Evolutionary conservation across 2,329 filamentous ascomycete species (phyloP), one percentile per base, ranked within the genome.

Genomic region (Ophiostoma sp.): DNA sequence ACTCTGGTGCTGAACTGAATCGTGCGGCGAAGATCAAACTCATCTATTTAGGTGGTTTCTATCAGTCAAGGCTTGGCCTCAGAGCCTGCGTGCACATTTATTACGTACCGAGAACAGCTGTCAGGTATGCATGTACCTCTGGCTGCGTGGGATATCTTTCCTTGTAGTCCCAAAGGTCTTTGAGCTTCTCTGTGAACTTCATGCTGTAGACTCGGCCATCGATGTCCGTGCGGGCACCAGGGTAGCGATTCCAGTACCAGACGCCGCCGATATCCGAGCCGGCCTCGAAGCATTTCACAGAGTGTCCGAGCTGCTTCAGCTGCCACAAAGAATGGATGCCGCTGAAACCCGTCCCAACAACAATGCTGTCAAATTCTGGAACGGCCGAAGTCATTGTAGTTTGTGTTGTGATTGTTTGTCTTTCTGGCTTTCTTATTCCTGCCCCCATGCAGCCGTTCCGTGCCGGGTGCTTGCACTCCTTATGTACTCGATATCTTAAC

Each of bases 201-300:
- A 81, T 79, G 8, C 78, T 75, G 52, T 85, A 81, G 5, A 78
- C 79, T 90, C 90, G 93, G 4, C 88, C 89, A 65, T 88, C 82
- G 86, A 90, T 94, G 1, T 89, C 87, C 45, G 85, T 88, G 41
- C 87, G 84, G 68, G 93, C 85, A 41, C 90, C 89, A 0, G 89
- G 90, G 74, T 92, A 93, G 47, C 84, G 85, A 80, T 92, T 93
- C 68, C 92, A 84, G 74, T 85, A 85, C 91, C 91, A 94, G 11
- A 90, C 93, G n/a, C 91, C 90, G 11, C 90, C 91, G 8, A 92
- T 80, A 60, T 83, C 80, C 65, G 82, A 78, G 66, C 89, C 85
- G 1, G 82, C 83, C 76, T 93, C 91, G 62, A 93, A 83, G 64
- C 93, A 84, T 55, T 84, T 81, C 73, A 88, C 91, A 47, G 78